Percentiles rank a stretch among this genome's conserved stretches.
phyloP scores from a whole-genome alignment of 1,284 basidiomycete species.

The Microbotryum saponariae region DNA sequence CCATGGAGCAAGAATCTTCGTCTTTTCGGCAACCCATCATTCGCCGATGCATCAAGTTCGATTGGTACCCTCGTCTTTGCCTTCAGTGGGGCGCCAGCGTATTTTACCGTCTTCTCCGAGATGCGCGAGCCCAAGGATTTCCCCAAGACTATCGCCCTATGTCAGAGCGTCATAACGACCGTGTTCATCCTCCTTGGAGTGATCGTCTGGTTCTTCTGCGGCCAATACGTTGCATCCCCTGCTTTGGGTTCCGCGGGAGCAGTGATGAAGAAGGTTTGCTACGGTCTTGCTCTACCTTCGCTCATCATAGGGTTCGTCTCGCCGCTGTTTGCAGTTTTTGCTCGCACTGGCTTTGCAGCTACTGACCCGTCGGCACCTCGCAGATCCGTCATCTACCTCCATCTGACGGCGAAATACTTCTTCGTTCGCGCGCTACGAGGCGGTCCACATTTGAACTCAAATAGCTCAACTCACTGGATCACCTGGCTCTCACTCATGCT shows the following conservation, averaged over 20 bases:
- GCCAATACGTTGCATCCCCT: constrained; percentile 40
- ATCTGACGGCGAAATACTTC: constrained; percentile 54
- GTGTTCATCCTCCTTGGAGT: constrained; percentile 34
- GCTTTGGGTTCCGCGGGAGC: constrained; percentile 43
- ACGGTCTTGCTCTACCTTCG: constrained; percentile 41
- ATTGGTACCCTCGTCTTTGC: constrained; percentile 13
- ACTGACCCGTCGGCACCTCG: not conserved
- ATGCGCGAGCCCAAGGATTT: constrained; percentile 40
- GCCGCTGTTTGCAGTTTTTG: not conserved
- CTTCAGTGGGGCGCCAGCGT: constrained; percentile 27
- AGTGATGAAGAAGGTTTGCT: constrained; percentile 41
- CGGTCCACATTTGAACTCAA: constrained; percentile 52
- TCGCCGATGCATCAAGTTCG: constrained; percentile 21
- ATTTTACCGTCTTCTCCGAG: constrained; percentile 42
- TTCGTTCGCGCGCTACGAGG: constrained; percentile 57
- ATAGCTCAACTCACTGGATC: constrained; percentile 54
- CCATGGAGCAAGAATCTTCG: constrained; percentile 39
- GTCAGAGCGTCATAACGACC: constrained; percentile 32
- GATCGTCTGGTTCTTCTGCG: constrained; percentile 30
- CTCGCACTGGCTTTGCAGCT: constrained; percentile 39
- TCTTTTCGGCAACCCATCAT: constrained; percentile 15
- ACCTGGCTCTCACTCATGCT: constrained; percentile 51
- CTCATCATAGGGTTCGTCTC: constrained; percentile 31
- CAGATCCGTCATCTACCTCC: constrained; percentile 47
- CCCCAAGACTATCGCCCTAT: constrained; percentile 31